Base-by-base conservation (phyloP, 2,329 filamentous ascomycete genomes). In the Amphichorda felina region DNA sequence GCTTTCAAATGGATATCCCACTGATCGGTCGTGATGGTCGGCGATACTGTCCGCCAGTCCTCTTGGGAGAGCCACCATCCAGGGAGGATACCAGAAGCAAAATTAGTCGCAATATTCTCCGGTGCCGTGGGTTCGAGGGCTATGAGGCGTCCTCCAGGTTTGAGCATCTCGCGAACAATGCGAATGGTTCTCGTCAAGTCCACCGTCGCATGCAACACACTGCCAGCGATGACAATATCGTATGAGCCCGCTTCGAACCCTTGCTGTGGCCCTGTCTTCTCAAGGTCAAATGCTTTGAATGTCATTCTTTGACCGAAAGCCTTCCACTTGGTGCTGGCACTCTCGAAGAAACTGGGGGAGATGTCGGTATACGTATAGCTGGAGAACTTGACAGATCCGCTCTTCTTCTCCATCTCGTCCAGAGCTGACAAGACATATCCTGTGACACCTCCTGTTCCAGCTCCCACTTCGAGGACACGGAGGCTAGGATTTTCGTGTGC, bases 331-430 rank as follows among this genome's bases (percentile, higher is more conserved):
- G 52, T 53, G 2, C 38, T 33, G 28, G 34, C 34, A 6, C 8
- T 7, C 11, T 46, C 46, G 22, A 61, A 59, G 42, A 59, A 60
- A 1, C 38, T 45, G 1, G 45, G 38, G 0, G 56, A 63, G 5
- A 64, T 54, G 30, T 66, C 62, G 0, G 60, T 63, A 32, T 53
- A 66, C 0, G 49, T 55, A 40, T 64, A 63, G 13, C 53, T 42
- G 0, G 44, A 37, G 30, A 56, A 56, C 1, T 37, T 18, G 5
- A 33, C 22, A 5, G 28, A 32, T 21, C 13, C 45, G 26, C 7
- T 48, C 24, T 37, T 22, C 7, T 35, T 38, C 33, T 49, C 50
- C 7, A 46, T 43, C 5, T 38, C 41, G 10, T 42, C 33, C 21
- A 55, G 38, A 2, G 40, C 30, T 0, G 35, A 39, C 1, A 60